phyloP scores from a whole-genome alignment of 768 basidiomycete genomes.

The Kwoniella europaea region DNA sequence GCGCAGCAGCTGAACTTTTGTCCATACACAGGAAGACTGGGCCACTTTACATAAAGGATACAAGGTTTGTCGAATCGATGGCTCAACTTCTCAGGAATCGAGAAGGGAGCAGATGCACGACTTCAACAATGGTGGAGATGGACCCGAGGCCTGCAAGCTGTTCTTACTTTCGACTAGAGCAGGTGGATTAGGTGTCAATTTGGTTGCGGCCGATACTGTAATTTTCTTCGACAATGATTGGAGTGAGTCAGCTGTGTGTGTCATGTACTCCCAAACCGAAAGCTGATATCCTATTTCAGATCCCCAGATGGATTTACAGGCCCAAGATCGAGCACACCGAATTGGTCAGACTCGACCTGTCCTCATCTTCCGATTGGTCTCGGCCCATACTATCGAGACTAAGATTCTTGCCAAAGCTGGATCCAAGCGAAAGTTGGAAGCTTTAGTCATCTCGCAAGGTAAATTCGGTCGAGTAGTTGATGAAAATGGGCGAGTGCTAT shows the following conservation, averaged over 20 bases:
- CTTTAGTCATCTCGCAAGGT: conserved; percentile 91
- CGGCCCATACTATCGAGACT: conserved; percentile 79
- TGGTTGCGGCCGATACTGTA: conserved; percentile 66
- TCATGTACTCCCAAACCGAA: conserved; percentile 11
- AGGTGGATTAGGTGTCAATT: conserved; percentile 95
- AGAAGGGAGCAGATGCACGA: conserved; percentile 81
- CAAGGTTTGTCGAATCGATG: conserved; percentile 89
- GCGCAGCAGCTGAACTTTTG: conserved; percentile 45
- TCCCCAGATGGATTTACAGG: conserved; percentile 95
- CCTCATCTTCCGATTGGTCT: conserved; percentile 83
- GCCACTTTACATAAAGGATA: conserved; percentile 80
- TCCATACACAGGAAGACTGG: conserved; percentile 70
- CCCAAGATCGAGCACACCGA: conserved; percentile 91
- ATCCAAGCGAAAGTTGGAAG: conserved; percentile 77
- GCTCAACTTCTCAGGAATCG: conserved; percentile 75
- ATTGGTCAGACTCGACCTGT: conserved; percentile 94
- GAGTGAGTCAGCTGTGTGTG: conserved; percentile 61
- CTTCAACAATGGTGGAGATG: conserved; percentile 77
- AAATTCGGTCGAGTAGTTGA: conserved; percentile 78
- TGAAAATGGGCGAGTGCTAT: conserved; percentile 60
- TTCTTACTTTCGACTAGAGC: conserved; percentile 88
- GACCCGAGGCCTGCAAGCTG: conserved; percentile 58
- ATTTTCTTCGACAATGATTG: conserved; percentile 93
- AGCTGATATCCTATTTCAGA: conserved; percentile 25
- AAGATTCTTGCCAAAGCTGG: conserved; percentile 81